Base-by-base conservation (phyloP, 139 green algal species). In the Haematococcus lacustris region DNA sequence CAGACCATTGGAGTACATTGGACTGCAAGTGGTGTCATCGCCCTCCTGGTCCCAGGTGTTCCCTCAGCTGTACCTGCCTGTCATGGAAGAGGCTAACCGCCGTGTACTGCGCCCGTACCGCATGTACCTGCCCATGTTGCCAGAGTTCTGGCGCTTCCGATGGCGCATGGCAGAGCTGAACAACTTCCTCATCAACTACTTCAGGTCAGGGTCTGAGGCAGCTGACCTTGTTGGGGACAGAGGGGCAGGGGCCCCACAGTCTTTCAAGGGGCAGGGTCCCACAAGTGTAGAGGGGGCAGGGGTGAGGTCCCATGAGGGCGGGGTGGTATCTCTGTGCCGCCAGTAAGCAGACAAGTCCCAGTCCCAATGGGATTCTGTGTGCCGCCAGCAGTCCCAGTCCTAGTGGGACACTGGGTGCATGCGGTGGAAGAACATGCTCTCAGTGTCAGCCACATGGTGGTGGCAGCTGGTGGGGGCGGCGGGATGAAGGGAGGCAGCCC, bases 71-170 rank as follows among this genome's bases (percentile, higher is more conserved):
- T 98, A 97, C 77, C 82, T 98, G 41, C 93, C 93, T 13, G 88
- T 97, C 2, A 98, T 98, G 93, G 89, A 93, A 70, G 93, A 98
- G 82, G 86, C 77, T 79, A 96, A 98, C 79, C 38, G 62, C 65
- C 86, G 93, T 13, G 86, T 91, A 73, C 80, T 98, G 78, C 84
- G 78, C 9, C 90, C 91, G 0, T 96, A 93, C 88, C 86, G 93
- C 51, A 79, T 85, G 73, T 92, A 91, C 66, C 71, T 96, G 34
- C 92, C 88, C 41, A 89, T 78, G 21, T 25, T 72, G 43, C 81
- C 75, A 1, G 76, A 76, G 37, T 90, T 81, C 81, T 90, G 88
- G 72, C 51, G 69, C 38, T 80, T 77, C 73, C 39, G 63, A 3
- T 68, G 47, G 23, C 77, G 86, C 33, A 85, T 94, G 38, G 37